Evolutionary conservation across 1,284 basidiomycete species (phyloP), one percentile per base, ranked within the genome.

Genomic region (Flammula alnicola): DNA sequence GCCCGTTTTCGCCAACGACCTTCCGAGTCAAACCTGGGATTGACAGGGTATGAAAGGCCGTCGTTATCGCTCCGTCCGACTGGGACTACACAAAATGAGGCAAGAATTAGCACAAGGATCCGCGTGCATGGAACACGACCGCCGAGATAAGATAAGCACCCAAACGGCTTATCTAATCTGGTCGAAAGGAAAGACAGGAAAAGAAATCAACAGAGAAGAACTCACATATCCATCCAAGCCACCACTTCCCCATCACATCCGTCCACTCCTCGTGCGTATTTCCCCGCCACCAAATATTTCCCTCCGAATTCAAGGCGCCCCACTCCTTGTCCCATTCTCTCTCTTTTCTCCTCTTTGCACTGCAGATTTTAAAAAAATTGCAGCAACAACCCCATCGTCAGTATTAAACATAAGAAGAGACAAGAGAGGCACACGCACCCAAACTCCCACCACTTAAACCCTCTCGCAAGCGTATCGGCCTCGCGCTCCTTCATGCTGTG

Each of bases 271-370:
- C 68, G 16, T 74, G 63, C 33, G 56, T 54, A 57, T 75, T 79
- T 11, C 85, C 93, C 29, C 86, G 69, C 89, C 90, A 95, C 92
- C 92, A 96, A 3, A 93, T 67, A 64, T 95, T 88, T 0, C 88
- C 93, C 62, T 95, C 91, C 17, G 68, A 78, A 5, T 77, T 76
- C 1, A 87, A 74, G 20, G 72, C 62, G 0, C 93, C 93, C 91
- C 91, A 95, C 56, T 91, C 85, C 5, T 66, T 61, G 59, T 93
- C 83, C 87, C 91, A 94, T 25, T 75, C 66, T 37, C 61, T 65
- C 31, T 55, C 61, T n/a, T 72, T 79, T 25, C 62, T 63, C 31
- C 67, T 63, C 60, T 79, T 82, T 16, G 70, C 74, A 26, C 83
- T 87, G 26, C 12, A 39, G 20, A 16, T 48, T 33, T n/a, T n/a